phyloP scores from a whole-genome alignment of 768 basidiomycete genomes.

The Crucibulum laeve region DNA sequence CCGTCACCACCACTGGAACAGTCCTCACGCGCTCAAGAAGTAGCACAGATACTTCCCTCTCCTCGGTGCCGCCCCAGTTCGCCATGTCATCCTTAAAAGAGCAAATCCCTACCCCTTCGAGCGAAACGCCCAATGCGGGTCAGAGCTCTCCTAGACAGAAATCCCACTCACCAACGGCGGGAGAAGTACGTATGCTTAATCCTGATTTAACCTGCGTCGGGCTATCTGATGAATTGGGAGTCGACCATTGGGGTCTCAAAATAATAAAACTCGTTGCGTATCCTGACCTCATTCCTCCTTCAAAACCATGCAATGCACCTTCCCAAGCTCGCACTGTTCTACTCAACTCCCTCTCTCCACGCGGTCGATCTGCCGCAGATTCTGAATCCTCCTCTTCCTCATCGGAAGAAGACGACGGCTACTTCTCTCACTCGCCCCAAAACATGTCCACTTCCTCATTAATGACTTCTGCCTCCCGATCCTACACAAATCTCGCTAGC shows the following conservation, averaged over 20 bases:
- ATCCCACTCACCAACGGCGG: constrained; percentile 50
- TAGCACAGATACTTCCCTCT: constrained; percentile 15
- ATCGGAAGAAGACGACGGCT: constrained; percentile 48
- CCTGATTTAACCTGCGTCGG: constrained; percentile 77
- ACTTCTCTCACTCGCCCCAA: constrained; percentile 57
- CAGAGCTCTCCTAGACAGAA: constrained; percentile 21
- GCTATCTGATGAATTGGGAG: constrained; percentile 56
- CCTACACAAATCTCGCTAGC: constrained; percentile 35
- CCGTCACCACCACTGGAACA: constrained; percentile 22
- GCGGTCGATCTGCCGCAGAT: constrained; percentile 2
- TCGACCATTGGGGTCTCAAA: constrained; percentile 73
- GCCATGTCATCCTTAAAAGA: not conserved
- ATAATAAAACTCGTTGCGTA: constrained; percentile 75
- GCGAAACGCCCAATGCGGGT: not conserved
- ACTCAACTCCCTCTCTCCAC: constrained; percentile 6
- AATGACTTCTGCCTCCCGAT: constrained; percentile 34
- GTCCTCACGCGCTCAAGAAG: constrained; percentile 46
- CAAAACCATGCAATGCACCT: constrained; percentile 10
- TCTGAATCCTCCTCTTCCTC: constrained; percentile 19
- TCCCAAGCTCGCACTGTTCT: constrained; percentile 5
- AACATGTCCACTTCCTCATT: constrained; percentile 28
- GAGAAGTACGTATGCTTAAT: constrained; percentile 59
- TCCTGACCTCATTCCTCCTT: constrained; percentile 59
- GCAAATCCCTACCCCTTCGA: not conserved
- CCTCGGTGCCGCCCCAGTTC: constrained; percentile 5